Percentiles rank a stretch among this genome's conserved stretches.
These are phyloP conservation scores for Harringtonia aguacate DNA, from an alignment of 2,329 filamentous ascomycete genomes.

Conservation along the genomic window DNA sequence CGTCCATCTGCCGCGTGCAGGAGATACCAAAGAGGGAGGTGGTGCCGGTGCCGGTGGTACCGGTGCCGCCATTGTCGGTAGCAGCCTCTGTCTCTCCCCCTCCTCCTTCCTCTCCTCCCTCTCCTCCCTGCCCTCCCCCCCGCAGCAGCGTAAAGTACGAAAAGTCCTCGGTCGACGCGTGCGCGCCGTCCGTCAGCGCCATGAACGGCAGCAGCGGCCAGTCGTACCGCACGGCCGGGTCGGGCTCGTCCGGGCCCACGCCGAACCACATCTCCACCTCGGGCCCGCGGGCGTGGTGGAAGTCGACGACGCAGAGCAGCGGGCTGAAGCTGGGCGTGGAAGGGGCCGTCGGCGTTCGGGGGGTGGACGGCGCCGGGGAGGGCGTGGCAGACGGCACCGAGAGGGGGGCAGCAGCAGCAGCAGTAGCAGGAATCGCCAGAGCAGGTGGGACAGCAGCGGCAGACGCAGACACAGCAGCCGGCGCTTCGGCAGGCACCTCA, in stretches of 20 bases:
- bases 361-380: not conserved
- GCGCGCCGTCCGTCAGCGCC: slow-evolving; percentile 90
- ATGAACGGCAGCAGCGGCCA: slow-evolving; percentile 93
- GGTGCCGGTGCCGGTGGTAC: slow-evolving; percentile 30
- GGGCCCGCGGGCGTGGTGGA: slow-evolving; percentile 77
- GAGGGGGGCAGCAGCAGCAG: no score
- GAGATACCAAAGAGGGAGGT: slow-evolving; percentile 93
- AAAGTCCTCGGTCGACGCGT: slow-evolving; percentile 93
- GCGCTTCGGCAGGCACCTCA: no score
- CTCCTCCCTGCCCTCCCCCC: slow-evolving; percentile 23
- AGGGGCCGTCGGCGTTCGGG: slow-evolving; percentile 15
- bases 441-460: no score
- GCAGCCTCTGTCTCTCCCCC: no score
- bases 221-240: slow-evolving; percentile 75
- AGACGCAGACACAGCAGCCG: no score
- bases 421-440: no score
- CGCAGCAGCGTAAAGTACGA: slow-evolving; percentile 91
- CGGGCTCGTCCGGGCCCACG: slow-evolving; percentile 51
- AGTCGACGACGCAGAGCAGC: slow-evolving; percentile 70
- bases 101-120: no score
- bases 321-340: slow-evolving; percentile 38
- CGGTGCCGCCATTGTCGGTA: no score
- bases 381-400: not conserved
- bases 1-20: slow-evolving; percentile 84
- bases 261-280: slow-evolving; percentile 93